phyloP scores from a whole-genome alignment of 176 grass and related monocot species.

The Echinochloa phyllopogon region DNA sequence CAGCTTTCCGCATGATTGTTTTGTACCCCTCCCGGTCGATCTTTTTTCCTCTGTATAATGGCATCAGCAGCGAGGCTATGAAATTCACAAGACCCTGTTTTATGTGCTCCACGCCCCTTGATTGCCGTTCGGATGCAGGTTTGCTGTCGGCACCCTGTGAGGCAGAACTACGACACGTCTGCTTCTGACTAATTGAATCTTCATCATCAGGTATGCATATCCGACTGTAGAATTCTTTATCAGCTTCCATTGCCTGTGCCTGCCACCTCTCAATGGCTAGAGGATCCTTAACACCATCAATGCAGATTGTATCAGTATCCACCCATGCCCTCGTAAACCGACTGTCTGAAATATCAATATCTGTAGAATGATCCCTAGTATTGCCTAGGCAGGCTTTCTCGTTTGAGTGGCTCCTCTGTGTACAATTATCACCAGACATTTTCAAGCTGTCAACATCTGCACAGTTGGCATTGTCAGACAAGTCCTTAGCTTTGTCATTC shows the following conservation, averaged over 20 bases:
- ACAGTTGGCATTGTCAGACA: conserved; percentile 50
- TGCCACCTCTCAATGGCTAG: conserved; percentile 97
- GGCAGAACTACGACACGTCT: conserved; percentile 64
- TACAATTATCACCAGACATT: conserved; percentile 72
- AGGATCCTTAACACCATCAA: conserved; percentile 88
- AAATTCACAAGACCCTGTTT: conserved; percentile 91
- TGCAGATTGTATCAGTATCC: conserved; percentile 78
- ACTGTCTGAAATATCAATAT: conserved; percentile 69
- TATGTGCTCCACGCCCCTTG: conserved; percentile 70
- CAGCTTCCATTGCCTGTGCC: conserved; percentile 89
- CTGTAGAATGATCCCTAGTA: conserved; percentile 68
- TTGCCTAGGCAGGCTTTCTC: conserved; percentile 69
- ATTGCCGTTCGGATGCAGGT: conserved; percentile 65
- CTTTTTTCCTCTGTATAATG: conserved; percentile 86
- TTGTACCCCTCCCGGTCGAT: conserved; percentile 82
- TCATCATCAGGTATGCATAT: conserved; percentile 78
- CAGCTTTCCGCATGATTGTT: conserved; percentile 91
- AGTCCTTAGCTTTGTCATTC: conserved; percentile 72
- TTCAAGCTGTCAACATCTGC: conserved; percentile 75
- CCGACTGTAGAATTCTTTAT: conserved; percentile 86
- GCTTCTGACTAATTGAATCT: conserved; percentile 71
- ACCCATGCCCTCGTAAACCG: conserved; percentile 85
- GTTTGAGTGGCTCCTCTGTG: conserved; percentile 61
- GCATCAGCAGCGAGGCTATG: conserved; percentile 85
- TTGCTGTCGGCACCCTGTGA: conserved; percentile 76